Base-by-base conservation (phyloP, 2,329 filamentous ascomycete genomes). In the Cladosporium sphaerospermum region DNA sequence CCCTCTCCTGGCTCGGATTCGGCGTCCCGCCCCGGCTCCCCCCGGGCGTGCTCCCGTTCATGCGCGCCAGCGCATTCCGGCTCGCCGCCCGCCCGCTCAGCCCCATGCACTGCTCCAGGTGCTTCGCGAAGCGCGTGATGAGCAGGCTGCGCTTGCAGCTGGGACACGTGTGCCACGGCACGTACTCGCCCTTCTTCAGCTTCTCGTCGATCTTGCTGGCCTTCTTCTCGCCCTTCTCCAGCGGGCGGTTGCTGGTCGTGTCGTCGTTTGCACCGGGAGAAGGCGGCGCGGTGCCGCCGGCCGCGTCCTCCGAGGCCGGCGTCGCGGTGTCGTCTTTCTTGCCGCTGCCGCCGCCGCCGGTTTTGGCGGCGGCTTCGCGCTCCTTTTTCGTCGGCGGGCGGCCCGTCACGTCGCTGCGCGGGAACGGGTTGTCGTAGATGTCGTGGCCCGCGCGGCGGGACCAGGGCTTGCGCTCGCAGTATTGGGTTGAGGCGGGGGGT, bases 401-500 rank as follows among this genome's bases (percentile, higher is more conserved):
- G 19, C 64, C 64, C 6, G 64, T 66, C 11, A 83, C 83, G 18
- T 83, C 83, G 18, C 85, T 84, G 14, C 83, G 83, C 11, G 88
- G 84, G 79, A 88, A 91, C 28, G 85, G 88, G 69, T 90, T 88
- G 47, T 86, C 87, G 69, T 90, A 90, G 59, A 91, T 88, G 69
- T 92, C 87, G 71, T 84, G 86, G 56, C 86, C 86, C 2, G 82
- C 77, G 66, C 87, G 84, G 60, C 88, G 82, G 56, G 89, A 86
- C 74, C 86, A 91, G 0, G 87, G 86, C 56, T 86, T 83, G 59
- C 84, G 83, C 70, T 88, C 88, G 78, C 88, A 92, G 75, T 90
- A 91, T 60, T 85, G 81, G 1, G 64, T 69, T 36, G 59, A 62
- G 52, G 69, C 69, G 14, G 70, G 71, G 10, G 75, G 70, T 39